Evolutionary conservation across 306 rosid genomes (phyloP), one percentile per base, ranked within the genome.

Genomic region (Chamaecrista fasciculata): DNA sequence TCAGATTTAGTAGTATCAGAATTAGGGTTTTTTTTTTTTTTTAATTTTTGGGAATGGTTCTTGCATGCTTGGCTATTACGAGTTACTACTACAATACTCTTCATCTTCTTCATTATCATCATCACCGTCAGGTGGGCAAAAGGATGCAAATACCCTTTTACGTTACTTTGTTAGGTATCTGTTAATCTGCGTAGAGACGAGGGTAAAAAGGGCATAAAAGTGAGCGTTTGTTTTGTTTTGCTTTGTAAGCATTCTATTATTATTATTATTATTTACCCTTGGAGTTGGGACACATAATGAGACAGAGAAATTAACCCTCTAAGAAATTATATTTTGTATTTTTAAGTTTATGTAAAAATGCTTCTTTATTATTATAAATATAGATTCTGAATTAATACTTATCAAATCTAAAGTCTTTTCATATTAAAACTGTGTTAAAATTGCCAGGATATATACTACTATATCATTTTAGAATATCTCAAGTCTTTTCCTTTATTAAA

Each of bases 171-270:
- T 48, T 14, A 66, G 65, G 72, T 57, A 43, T 68, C 59, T 33
- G 36, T 3, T 4, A 33, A 4, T 33, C 36, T 33, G 19, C 49
- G 73, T 53, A 37, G 64, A 10, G 57, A 40, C 69, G 79, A 63
- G 72, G 82, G 75, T 42, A 66, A 66, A 73, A 72, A 73, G 50
- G 85, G 79, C 85, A 75, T 64, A 79, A 80, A 80, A 82, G 79
- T 79, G 77, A 73, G 67, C 33, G 61, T 69, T 59, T 80, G 82
- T 86, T 79, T 86, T 79, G 76, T 74, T 75, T 61, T 36, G 40
- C 23, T 60, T 64, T 62, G 21, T 75, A 19, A 43, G 60, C 24
- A 29, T 79, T 4, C 6, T 33, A 33, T 1, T 33, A 33, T 33
- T 29, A 29, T 29, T 33, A 33, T 33, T 33, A 33, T 33, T 33